Evolutionary conservation across 2,329 filamentous ascomycete species (phyloP).

Genomic region (Fusarium irregulare): DNA sequence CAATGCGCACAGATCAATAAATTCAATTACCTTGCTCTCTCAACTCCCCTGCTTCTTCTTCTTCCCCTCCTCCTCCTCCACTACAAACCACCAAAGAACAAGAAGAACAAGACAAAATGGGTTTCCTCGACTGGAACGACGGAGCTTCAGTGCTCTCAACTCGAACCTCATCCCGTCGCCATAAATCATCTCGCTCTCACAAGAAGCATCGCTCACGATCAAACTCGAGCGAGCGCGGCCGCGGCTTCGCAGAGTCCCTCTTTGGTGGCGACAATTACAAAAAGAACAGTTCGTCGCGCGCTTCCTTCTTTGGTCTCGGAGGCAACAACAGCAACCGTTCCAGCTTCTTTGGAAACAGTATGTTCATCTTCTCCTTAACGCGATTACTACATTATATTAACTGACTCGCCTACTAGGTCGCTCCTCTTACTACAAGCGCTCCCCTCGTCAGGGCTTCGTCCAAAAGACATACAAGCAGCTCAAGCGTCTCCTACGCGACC

Average conservation of each 20-base stretch:
- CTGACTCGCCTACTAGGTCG: slow-evolving; percentile 52
- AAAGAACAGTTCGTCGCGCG: slow-evolving; percentile 56
- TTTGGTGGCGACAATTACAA: slow-evolving; percentile 50
- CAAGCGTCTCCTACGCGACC: slow-evolving; percentile 81
- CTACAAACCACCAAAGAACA: background rate
- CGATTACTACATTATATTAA: background rate
- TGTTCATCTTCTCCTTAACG: slow-evolving; percentile 21
- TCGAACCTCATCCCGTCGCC: slow-evolving; percentile 44
- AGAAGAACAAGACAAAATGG: slow-evolving; percentile 36
- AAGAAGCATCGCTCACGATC: slow-evolving; percentile 53
- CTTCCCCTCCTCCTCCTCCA: background rate
- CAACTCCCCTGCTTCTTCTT: background rate
- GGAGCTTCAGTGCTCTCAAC: slow-evolving; percentile 49
- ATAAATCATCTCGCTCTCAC: slow-evolving; percentile 47
- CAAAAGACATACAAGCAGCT: slow-evolving; percentile 79
- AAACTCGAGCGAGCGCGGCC: slow-evolving; percentile 49
- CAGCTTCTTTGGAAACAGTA: slow-evolving; percentile 60
- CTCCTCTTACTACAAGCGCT: slow-evolving; percentile 80
- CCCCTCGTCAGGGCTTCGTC: slow-evolving; percentile 83
- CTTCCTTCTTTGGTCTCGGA: slow-evolving; percentile 59
- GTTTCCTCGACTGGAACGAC: slow-evolving; percentile 52
- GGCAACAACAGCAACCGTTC: slow-evolving; percentile 58
- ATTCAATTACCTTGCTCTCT: background rate
- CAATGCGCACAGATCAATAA: slow-evolving; percentile 22
- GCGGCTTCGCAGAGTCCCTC: slow-evolving; percentile 50